These are phyloP conservation scores for Anthracocystis walkeri DNA, from an alignment of 1,284 basidiomycete genomes.

Conservation along the genomic window DNA sequence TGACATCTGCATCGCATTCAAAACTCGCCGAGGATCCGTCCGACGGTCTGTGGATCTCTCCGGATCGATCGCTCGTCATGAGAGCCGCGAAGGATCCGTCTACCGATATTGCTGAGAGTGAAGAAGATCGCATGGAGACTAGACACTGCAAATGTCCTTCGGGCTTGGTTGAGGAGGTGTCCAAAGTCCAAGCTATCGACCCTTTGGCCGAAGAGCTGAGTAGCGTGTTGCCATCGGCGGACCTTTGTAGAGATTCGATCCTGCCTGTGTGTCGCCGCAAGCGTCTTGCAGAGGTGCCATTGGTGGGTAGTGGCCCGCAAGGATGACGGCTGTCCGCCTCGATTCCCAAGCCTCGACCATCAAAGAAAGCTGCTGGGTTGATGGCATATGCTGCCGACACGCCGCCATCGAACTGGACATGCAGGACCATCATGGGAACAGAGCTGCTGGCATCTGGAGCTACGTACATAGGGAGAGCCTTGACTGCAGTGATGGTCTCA, in stretches of 20 bases:
- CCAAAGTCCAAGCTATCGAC: constrained; percentile 24
- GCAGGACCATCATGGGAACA: constrained; percentile 28
- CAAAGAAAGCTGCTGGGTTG: constrained; percentile 55
- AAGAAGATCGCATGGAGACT: not conserved
- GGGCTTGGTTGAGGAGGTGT: not conserved
- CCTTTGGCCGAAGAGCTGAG: constrained; percentile 36
- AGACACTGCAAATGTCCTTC: constrained; percentile 16
- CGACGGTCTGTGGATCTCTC: constrained; percentile 8
- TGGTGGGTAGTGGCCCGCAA: constrained; percentile 20
- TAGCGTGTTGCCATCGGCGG: constrained; percentile 23
- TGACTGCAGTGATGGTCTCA: constrained; percentile 12
- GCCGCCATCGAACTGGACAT: constrained; percentile 23
- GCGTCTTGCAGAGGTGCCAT: not conserved
- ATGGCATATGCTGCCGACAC: constrained; percentile 25
- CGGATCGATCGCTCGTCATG: constrained; percentile 8
- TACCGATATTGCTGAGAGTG: constrained; percentile 5
- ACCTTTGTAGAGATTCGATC: constrained; percentile 20
- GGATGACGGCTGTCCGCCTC: constrained; percentile 29
- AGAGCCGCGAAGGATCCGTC: constrained; percentile 15
- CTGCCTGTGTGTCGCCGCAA: constrained; percentile 22
- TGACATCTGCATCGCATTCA: constrained; percentile 7
- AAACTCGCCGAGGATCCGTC: constrained; percentile 12
- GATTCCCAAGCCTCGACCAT: constrained; percentile 49
- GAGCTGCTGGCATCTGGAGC: constrained; percentile 32
- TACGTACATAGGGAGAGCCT: constrained; percentile 22